Conservation (phyloP, 2,329 filamentous ascomycete species). For the Fusarium fracticaudum region DNA sequence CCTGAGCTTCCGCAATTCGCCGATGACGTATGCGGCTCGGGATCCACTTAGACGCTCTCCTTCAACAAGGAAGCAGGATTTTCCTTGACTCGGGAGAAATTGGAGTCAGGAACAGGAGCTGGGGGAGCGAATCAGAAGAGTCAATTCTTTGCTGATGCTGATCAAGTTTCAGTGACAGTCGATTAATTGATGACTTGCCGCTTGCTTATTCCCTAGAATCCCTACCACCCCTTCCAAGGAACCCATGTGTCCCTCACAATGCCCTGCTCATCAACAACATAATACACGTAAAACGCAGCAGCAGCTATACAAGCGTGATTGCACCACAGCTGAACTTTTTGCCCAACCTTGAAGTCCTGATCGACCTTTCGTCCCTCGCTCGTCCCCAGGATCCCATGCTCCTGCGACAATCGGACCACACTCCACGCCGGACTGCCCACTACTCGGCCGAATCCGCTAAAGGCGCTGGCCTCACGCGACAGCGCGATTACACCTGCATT, state of each 20-base stretch:
- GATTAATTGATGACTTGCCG: neutral
- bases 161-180: neutral
- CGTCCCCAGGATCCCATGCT: slow-evolving; percentile 50
- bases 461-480: slow-evolving; percentile 47
- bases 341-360: slow-evolving; percentile 46
- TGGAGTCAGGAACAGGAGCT: slow-evolving; percentile 30
- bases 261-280: slow-evolving; percentile 49
- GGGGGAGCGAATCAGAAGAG: slow-evolving; percentile 15
- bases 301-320: slow-evolving; percentile 52
- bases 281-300: slow-evolving; percentile 49
- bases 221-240: slow-evolving; percentile 50
- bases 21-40: slow-evolving; percentile 45
- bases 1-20: slow-evolving; percentile 20
- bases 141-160: slow-evolving; percentile 16
- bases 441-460: slow-evolving; percentile 45
- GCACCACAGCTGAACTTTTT: slow-evolving; percentile 45
- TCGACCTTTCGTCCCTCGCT: slow-evolving; percentile 35
- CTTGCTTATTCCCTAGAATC: neutral
- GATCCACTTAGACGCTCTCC: slow-evolving; percentile 25
- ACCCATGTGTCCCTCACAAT: slow-evolving; percentile 48
- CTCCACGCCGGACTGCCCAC: slow-evolving; percentile 44
- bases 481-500: slow-evolving; percentile 50
- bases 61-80: slow-evolving; percentile 35
- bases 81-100: slow-evolving; percentile 25
- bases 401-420: slow-evolving; percentile 50